Percentiles rank a stretch among this genome's conserved stretches.
Conservation (phyloP, 2,329 filamentous ascomycete species). For the Trichoderma afroharzianum region DNA sequence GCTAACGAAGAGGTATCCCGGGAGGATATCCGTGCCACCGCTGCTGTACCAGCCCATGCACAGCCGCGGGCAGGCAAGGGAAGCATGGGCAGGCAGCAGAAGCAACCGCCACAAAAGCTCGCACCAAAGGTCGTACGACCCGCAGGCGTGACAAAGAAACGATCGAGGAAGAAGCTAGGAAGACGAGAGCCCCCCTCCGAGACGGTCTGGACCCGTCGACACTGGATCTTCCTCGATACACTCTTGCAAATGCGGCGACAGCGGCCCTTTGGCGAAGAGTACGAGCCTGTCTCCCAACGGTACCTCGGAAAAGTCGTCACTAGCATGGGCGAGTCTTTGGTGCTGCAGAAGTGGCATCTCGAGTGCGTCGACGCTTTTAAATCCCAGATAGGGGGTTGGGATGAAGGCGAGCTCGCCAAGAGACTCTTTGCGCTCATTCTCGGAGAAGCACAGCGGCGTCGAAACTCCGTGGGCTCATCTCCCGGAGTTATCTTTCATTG, state of each 20-base stretch:
- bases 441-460: slow-evolving; percentile 41
- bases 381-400: slow-evolving; percentile 47
- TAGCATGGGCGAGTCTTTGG: slow-evolving; percentile 44
- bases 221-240: slow-evolving; percentile 53
- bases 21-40: background rate
- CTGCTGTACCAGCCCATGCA: slow-evolving; percentile 2
- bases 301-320: slow-evolving; percentile 48
- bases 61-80: slow-evolving; percentile 21
- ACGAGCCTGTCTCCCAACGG: slow-evolving; percentile 29
- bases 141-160: slow-evolving; percentile 16
- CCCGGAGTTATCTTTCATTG: slow-evolving; percentile 32
- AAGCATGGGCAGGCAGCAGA: slow-evolving; percentile 18
- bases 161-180: background rate
- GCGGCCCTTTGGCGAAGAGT: slow-evolving; percentile 34
- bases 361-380: slow-evolving; percentile 55
- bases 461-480: slow-evolving; percentile 17
- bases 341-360: slow-evolving; percentile 54
- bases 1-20: slow-evolving; percentile 24
- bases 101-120: background rate
- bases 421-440: slow-evolving; percentile 51
- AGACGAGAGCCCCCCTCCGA: slow-evolving; percentile 34
- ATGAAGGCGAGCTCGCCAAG: slow-evolving; percentile 47
- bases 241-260: slow-evolving; percentile 47
- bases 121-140: background rate
- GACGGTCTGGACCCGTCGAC: slow-evolving; percentile 46